These are phyloP conservation scores for Backusella westeae DNA, from an alignment of 192 early-diverging fungal genomes.

Conservation along the genomic window DNA sequence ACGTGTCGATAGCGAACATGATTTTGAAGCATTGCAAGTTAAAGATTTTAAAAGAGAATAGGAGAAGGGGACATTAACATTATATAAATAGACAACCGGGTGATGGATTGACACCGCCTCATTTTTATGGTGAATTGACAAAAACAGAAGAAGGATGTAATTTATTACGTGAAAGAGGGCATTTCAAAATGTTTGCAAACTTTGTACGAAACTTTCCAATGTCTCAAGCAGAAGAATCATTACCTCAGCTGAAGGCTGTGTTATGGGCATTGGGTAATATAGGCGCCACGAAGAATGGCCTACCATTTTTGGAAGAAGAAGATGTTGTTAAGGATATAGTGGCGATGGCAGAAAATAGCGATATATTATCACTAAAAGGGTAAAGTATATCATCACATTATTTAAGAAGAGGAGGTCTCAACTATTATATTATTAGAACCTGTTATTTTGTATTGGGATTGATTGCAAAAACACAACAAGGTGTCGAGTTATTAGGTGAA, in stretches of 20 bases:
- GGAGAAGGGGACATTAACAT: neutral
- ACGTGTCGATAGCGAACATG: constrained; percentile 36
- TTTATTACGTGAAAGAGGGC: constrained; percentile 59
- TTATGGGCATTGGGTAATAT: constrained; percentile 85
- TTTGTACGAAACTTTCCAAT: constrained; percentile 50
- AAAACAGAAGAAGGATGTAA: constrained; percentile 73
- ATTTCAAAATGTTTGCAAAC: constrained; percentile 63
- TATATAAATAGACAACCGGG: constrained; percentile 31
- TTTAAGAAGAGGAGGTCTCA: neutral
- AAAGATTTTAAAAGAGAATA: neutral
- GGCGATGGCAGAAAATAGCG: constrained; percentile 62
- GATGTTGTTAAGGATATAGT: constrained; percentile 73
- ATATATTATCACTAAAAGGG: constrained; percentile 74
- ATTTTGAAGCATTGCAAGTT: constrained; percentile 34
- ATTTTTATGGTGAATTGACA: constrained; percentile 81
- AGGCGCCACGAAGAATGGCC: constrained; percentile 61
- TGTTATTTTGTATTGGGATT: constrained; percentile 74
- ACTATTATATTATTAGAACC: constrained; percentile 46
- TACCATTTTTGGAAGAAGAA: constrained; percentile 70
- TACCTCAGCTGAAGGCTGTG: constrained; percentile 62
- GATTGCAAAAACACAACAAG: constrained; percentile 65
- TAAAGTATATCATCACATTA: constrained; percentile 24
- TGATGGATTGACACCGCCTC: constrained; percentile 52
- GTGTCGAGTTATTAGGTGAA: constrained; percentile 67
- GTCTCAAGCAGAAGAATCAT: constrained; percentile 37